Conservation (phyloP, 2,329 filamentous ascomycete genomes). For the Diplodia mutila region DNA sequence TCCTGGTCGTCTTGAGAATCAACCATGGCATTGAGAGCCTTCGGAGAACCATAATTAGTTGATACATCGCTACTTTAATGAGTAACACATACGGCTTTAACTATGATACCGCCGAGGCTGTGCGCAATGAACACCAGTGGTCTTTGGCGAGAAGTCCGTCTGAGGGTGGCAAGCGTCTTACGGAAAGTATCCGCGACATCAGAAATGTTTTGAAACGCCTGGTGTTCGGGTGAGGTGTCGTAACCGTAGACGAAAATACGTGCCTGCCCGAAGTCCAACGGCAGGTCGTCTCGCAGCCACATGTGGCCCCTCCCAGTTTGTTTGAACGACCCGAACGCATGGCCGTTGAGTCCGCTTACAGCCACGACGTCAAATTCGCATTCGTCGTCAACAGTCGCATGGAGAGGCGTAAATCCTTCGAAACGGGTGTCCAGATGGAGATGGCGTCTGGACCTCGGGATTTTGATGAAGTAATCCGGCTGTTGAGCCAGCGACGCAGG, state of each 20-base stretch:
- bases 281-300: neutral
- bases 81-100: neutral
- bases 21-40: neutral
- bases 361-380: neutral
- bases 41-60: neutral
- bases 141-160: neutral
- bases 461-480: neutral
- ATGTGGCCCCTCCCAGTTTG: neutral
- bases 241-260: neutral
- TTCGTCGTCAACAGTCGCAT: neutral
- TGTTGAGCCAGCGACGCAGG: neutral
- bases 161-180: neutral
- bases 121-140: neutral
- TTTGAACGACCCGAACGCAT: neutral
- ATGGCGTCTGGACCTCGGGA: neutral
- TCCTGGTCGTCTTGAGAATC: neutral
- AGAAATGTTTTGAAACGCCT: neutral
- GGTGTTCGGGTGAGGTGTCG: neutral
- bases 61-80: accelerated
- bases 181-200: neutral
- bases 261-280: neutral
- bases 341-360: neutral
- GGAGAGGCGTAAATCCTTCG: neutral
- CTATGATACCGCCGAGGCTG: neutral
- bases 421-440: neutral